A percentile compares a stretch with the other conserved stretches of the same genome.
Evolutionary conservation across 2,329 filamentous ascomycete genomes (phyloP).

Genomic region (Claviceps sorghi): DNA sequence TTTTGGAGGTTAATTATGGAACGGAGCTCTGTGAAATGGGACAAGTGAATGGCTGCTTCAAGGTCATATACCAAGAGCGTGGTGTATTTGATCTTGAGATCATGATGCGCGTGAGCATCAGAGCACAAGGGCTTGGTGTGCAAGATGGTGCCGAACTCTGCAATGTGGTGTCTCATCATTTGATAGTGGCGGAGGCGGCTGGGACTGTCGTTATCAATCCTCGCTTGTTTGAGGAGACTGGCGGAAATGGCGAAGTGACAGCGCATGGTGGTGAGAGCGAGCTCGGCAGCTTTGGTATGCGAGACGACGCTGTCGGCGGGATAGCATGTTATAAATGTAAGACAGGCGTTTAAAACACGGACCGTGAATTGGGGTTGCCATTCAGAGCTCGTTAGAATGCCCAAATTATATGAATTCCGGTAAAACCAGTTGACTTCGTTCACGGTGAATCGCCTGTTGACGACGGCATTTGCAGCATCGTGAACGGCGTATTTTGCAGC

Average conservation of each 20-base stretch:
- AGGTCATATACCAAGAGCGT: slow-evolving; percentile 64
- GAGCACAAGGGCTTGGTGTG: slow-evolving; percentile 10
- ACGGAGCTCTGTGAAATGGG: slow-evolving; percentile 51
- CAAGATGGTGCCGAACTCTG: slow-evolving; percentile 8
- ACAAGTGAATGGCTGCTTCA: slow-evolving; percentile 54
- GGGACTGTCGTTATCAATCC: slow-evolving; percentile 12
- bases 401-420: slow-evolving; percentile 67
- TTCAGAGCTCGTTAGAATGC: slow-evolving; percentile 41
- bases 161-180: slow-evolving; percentile 43
- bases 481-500: slow-evolving; percentile 17
- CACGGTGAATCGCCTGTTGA: slow-evolving; percentile 38
- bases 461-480: slow-evolving; percentile 23
- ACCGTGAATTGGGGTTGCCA: slow-evolving; percentile 41
- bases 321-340: slow-evolving; percentile 36
- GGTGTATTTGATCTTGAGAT: slow-evolving; percentile 47
- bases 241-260: slow-evolving; percentile 55
- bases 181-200: slow-evolving; percentile 49
- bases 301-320: slow-evolving; percentile 22
- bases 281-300: neutral
- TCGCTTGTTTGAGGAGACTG: slow-evolving; percentile 8
- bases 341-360: slow-evolving; percentile 40
- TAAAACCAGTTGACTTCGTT: slow-evolving; percentile 73
- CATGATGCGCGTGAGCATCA: slow-evolving; percentile 29
- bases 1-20: slow-evolving; percentile 41
- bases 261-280: slow-evolving; percentile 38